These are phyloP conservation scores for Wallemia hederae DNA, from an alignment of 1,284 basidiomycete genomes.

Conservation along the genomic window DNA sequence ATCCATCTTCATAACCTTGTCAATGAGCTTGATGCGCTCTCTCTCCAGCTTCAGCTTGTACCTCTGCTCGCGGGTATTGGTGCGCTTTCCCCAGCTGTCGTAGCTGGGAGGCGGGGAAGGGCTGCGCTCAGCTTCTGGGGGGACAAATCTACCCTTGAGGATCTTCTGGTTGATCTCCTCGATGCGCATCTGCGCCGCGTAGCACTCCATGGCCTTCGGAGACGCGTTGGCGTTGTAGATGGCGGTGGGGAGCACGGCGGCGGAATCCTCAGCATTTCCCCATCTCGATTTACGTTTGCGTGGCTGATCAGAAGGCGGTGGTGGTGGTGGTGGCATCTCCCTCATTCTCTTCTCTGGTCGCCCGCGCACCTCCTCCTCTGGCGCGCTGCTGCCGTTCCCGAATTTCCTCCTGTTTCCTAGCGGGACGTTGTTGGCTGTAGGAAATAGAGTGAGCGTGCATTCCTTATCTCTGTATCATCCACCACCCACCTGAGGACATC, in stretches of 20 bases:
- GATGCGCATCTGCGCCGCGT: conserved; percentile 70
- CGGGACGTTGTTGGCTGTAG: neutral
- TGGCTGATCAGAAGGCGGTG: conserved; percentile 31
- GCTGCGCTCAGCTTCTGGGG: conserved; percentile 52
- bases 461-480: neutral
- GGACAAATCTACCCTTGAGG: conserved; percentile 72
- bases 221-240: conserved; percentile 72
- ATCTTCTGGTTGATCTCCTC: conserved; percentile 95
- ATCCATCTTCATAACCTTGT: conserved; percentile 86
- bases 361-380: neutral
- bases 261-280: conserved; percentile 52
- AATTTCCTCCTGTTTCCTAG: neutral
- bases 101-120: conserved; percentile 93
- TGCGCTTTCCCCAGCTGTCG: conserved; percentile 81
- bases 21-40: conserved; percentile 73
- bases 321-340: neutral
- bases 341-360: neutral
- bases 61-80: conserved; percentile 90
- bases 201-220: conserved; percentile 74
- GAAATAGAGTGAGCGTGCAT: neutral
- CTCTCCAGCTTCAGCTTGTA: conserved; percentile 96
- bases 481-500: neutral
- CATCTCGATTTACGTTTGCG: conserved; percentile 81
- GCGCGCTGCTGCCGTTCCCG: neutral
- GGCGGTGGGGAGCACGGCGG: conserved; percentile 64